Conservation (phyloP, 164 flowering plant species). For the Aristolochia californica region DNA sequence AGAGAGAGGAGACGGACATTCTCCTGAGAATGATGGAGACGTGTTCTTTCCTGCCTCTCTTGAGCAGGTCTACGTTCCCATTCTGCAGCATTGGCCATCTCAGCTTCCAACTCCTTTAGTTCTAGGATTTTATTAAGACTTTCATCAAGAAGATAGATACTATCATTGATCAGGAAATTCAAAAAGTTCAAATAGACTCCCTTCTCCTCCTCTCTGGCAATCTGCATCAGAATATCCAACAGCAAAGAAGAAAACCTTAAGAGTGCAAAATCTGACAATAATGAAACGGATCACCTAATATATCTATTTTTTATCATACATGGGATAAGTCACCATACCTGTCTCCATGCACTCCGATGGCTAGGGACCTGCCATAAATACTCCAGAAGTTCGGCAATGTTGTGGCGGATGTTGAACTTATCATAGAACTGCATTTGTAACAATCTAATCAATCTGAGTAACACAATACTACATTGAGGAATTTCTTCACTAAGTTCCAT, state of each 20-base stretch:
- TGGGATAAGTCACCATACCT: constrained; percentile 38
- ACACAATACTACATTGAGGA: too few relatives aligned
- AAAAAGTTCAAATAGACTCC: constrained; percentile 93
- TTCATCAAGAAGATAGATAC: constrained; percentile 95
- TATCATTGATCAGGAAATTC: constrained; percentile 92
- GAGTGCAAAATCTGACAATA: background rate
- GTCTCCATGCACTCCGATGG: constrained; percentile 89
- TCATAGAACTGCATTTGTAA: constrained; percentile 73
- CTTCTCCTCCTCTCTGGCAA: constrained; percentile 96
- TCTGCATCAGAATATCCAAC: constrained; percentile 30
- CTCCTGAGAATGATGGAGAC: constrained; percentile 84
- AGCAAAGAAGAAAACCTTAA: background rate
- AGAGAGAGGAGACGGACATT: constrained; percentile 40
- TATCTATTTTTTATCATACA: too few relatives aligned
- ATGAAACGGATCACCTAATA: too few relatives aligned
- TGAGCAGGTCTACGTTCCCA: constrained; percentile 93
- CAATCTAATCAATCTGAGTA: background rate
- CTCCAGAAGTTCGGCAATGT: constrained; percentile 98
- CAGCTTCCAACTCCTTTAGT: constrained; percentile 85
- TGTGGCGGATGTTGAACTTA: constrained; percentile 97
- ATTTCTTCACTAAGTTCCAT: too few relatives aligned
- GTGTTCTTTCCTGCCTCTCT: constrained; percentile 96
- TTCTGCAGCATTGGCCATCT: constrained; percentile 70
- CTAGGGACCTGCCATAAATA: constrained; percentile 97
- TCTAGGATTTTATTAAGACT: constrained; percentile 97